Conservation (phyloP, 176 grass and related monocot genomes). For the Eleusine coracana region DNA sequence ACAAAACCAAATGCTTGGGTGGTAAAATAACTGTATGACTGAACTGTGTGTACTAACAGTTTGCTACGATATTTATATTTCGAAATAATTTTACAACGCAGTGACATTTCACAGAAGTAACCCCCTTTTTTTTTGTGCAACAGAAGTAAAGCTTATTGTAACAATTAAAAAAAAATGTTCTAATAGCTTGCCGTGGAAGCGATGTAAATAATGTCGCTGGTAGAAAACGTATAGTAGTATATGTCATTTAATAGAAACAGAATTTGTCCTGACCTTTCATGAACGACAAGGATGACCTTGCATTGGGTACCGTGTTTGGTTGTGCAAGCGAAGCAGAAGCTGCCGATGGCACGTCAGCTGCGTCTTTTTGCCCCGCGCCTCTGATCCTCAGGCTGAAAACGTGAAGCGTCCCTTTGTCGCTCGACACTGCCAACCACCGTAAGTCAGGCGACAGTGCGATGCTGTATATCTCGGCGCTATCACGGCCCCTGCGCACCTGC, state of each 20-base stretch:
- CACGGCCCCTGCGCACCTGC: conserved; percentile 77
- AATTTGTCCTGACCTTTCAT: conserved; percentile 57
- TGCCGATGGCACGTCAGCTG: conserved; percentile 34
- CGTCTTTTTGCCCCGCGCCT: conserved; percentile 37
- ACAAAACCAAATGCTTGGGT: neutral
- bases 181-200: neutral
- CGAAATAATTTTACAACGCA: too few species aligned
- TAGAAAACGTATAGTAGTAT: neutral
- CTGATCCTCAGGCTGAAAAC: conserved; percentile 62
- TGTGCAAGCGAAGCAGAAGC: conserved; percentile 20
- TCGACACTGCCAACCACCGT: conserved; percentile 77
- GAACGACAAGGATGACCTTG: conserved; percentile 67
- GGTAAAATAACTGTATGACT: too few species aligned
- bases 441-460: conserved; percentile 65
- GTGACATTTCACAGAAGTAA: neutral
- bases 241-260: neutral
- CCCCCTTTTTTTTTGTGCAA: too few species aligned
- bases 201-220: neutral
- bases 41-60: too few species aligned
- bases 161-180: neutral
- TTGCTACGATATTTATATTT: too few species aligned
- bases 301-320: conserved; percentile 48
- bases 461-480: conserved; percentile 72
- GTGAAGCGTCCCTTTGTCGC: conserved; percentile 82
- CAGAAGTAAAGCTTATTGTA: too few species aligned